A percentile compares a stretch with the other conserved stretches of the same genome.
Evolutionary conservation across 164 flowering plant genomes (phyloP).

Genomic region (Kingdonia uniflora): DNA sequence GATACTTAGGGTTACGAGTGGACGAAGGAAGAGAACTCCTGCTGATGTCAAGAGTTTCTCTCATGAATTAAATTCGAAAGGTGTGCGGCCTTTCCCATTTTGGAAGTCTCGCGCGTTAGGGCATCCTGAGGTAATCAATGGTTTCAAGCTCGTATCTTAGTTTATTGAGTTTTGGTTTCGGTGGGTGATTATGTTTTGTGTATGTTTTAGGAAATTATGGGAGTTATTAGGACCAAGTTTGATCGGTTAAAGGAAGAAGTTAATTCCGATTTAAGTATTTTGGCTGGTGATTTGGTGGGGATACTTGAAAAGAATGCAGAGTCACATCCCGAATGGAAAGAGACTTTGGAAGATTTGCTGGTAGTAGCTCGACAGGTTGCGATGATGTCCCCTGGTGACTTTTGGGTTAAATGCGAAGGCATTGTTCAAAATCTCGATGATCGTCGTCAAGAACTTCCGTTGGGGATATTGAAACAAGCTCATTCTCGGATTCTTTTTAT

Average conservation of each 20-base stretch:
- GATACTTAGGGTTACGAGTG: constrained; percentile 76
- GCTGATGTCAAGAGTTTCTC: constrained; percentile 86
- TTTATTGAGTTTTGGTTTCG: background rate
- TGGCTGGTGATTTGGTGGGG: constrained; percentile 82
- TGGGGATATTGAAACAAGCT: constrained; percentile 74
- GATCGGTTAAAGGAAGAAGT: constrained; percentile 86
- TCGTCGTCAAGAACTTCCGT: constrained; percentile 79
- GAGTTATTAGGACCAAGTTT: constrained; percentile 59
- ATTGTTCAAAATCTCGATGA: constrained; percentile 93
- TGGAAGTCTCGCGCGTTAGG: constrained; percentile 75
- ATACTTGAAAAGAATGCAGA: constrained; percentile 53
- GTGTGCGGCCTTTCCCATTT: constrained; percentile 77
- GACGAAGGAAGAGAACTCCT: constrained; percentile 58
- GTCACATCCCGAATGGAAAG: constrained; percentile 58
- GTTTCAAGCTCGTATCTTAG: background rate
- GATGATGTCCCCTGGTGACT: constrained; percentile 71
- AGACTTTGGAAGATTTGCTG: constrained; percentile 73
- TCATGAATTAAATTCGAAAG: constrained; percentile 96
- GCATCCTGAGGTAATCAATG: constrained; percentile 58
- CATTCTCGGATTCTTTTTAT: constrained; percentile 86
- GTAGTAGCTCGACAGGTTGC: constrained; percentile 69
- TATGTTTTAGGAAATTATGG: constrained; percentile 56
- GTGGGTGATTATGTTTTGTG: background rate
- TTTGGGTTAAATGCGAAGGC: constrained; percentile 85
- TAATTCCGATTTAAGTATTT: constrained; percentile 57